A percentile compares a stretch with the other conserved stretches of the same genome.
These are phyloP conservation scores for Colletotrichum sp. DNA, from an alignment of 2,329 filamentous ascomycete species.

Conservation along the genomic window DNA sequence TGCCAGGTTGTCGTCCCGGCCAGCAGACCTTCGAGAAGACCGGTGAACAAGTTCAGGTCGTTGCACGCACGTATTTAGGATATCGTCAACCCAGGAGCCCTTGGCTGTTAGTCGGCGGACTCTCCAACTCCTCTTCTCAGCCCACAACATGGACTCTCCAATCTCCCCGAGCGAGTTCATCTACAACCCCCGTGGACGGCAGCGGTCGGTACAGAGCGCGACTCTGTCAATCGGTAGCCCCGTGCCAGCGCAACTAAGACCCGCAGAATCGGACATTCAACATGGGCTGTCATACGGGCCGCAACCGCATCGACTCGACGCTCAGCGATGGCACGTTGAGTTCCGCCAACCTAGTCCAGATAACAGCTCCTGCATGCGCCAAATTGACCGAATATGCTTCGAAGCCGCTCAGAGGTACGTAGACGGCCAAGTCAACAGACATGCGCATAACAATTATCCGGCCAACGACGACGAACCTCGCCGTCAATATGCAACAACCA, in stretches of 20 bases:
- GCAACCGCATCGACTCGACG: background rate
- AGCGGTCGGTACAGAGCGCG: background rate
- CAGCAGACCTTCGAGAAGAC: background rate
- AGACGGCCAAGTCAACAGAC: conserved; percentile 22
- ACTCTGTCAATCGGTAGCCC: background rate
- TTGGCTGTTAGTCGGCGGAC: background rate
- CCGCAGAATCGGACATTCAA: background rate
- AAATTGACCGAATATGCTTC: conserved; percentile 27
- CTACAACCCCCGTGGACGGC: background rate
- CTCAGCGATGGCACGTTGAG: background rate
- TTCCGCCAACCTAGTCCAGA: background rate
- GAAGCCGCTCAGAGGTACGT: conserved; percentile 26
- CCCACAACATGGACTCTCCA: background rate
- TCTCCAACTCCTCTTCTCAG: background rate
- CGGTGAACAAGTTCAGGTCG: background rate
- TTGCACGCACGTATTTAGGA: background rate
- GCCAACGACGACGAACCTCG: background rate
- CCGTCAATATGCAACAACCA: background rate
- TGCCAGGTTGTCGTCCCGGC: background rate
- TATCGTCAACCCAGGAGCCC: background rate
- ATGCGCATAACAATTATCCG: conserved; percentile 8
- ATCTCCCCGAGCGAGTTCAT: conserved; percentile 11
- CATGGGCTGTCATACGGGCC: background rate
- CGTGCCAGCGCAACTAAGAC: no score
- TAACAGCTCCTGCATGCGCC: background rate